Conservation (phyloP, 768 basidiomycete genomes). For the Neoboletus brunneissimus region DNA sequence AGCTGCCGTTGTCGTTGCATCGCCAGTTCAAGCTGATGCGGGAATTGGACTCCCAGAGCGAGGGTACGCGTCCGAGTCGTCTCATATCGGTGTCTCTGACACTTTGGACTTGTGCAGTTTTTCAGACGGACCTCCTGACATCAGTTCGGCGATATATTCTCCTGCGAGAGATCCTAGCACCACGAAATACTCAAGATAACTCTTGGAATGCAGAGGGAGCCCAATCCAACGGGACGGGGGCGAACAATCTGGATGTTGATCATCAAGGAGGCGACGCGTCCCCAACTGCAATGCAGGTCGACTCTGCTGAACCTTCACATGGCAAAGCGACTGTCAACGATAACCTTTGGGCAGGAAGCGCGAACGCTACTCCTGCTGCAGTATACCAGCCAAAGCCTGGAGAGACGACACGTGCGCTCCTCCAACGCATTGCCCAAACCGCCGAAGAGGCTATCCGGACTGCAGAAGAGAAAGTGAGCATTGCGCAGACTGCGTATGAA, state of each 20-base stretch:
- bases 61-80: slow-evolving; percentile 38
- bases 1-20: slow-evolving; percentile 71
- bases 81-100: background rate
- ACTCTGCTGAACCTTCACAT: background rate
- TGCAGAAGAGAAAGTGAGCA: slow-evolving; percentile 75
- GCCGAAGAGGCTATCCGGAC: slow-evolving; percentile 59
- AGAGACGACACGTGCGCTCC: slow-evolving; percentile 45
- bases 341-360: background rate
- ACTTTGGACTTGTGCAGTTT: slow-evolving; percentile 29
- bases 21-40: slow-evolving; percentile 66
- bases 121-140: slow-evolving; percentile 41
- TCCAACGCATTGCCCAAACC: slow-evolving; percentile 56
- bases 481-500: slow-evolving; percentile 68
- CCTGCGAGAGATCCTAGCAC: slow-evolving; percentile 31
- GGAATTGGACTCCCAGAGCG: slow-evolving; percentile 68
- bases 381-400: slow-evolving; percentile 22
- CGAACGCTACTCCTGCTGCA: background rate
- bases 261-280: background rate
- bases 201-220: background rate
- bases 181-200: background rate
- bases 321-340: background rate
- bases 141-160: slow-evolving; percentile 48
- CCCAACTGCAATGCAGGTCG: slow-evolving; percentile 6
- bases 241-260: background rate
- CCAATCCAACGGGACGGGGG: background rate